A percentile compares a stretch with the other conserved stretches of the same genome.
Conservation (phyloP, 805 yeast genomes). For the Kodamaea kaohsiungensis region DNA sequence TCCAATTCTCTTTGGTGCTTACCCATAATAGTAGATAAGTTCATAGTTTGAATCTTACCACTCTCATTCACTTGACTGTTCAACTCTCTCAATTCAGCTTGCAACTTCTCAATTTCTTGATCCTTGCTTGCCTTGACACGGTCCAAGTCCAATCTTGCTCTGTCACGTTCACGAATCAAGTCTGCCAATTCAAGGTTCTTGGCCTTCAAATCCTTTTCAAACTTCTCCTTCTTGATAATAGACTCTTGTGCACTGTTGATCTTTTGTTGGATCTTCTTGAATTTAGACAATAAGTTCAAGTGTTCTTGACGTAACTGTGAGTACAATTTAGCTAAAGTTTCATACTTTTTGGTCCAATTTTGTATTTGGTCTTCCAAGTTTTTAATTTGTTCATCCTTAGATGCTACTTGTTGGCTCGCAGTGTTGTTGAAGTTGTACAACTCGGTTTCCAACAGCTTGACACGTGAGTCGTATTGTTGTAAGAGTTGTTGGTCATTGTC, state of each 20-base stretch:
- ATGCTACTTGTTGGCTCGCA: slow-evolving; percentile 69
- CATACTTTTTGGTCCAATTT: slow-evolving; percentile 85
- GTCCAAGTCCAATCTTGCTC: slow-evolving; percentile 82
- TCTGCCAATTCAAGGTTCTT: slow-evolving; percentile 88
- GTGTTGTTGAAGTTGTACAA: slow-evolving; percentile 58
- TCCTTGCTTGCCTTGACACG: slow-evolving; percentile 64
- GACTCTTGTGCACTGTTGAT: slow-evolving; percentile 91
- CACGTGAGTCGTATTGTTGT: slow-evolving; percentile 85
- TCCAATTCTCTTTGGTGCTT: slow-evolving; percentile 66
- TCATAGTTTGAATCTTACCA: slow-evolving; percentile 64
- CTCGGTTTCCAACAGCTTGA: slow-evolving; percentile 78
- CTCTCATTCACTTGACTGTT: slow-evolving; percentile 57
- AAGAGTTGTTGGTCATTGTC: slow-evolving; percentile 82
- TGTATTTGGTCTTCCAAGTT: slow-evolving; percentile 71
- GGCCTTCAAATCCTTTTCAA: slow-evolving; percentile 80
- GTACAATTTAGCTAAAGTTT: slow-evolving; percentile 83
- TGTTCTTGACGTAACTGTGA: slow-evolving; percentile 93
- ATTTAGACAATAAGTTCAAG: slow-evolving; percentile 70
- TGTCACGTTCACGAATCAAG: slow-evolving; percentile 83
- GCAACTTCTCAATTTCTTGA: slow-evolving; percentile 63
- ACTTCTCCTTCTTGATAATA: slow-evolving; percentile 74
- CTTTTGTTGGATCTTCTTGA: slow-evolving; percentile 80
- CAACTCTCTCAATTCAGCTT: slow-evolving; percentile 62
- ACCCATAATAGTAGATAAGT: slow-evolving; percentile 56
- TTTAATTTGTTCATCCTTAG: slow-evolving; percentile 71